A percentile compares a stretch with the other conserved stretches of the same genome.
phyloP scores from a whole-genome alignment of 169 alveolate genomes.

The Babesia sp. region DNA sequence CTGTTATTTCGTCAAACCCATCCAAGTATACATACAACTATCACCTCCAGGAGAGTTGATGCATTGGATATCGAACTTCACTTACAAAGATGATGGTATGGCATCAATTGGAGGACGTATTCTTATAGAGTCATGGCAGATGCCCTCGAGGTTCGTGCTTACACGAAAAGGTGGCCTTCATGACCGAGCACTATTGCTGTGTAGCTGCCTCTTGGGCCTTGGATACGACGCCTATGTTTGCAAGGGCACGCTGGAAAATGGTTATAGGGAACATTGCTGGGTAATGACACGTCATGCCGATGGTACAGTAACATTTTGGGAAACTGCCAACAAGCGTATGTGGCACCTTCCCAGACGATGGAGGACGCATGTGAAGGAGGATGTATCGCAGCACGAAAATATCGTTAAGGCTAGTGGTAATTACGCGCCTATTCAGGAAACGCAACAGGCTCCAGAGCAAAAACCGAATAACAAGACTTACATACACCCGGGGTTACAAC shows the following conservation, averaged over 20 bases:
- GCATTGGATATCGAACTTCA: conserved; percentile 69
- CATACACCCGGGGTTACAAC: neutral
- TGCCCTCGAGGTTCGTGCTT: conserved; percentile 48
- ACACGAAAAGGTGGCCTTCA: conserved; percentile 67
- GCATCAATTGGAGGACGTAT: conserved; percentile 17
- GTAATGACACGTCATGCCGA: conserved; percentile 67
- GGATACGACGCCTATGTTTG: conserved; percentile 66
- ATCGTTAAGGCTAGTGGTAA: neutral
- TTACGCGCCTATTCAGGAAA: conserved; percentile 2
- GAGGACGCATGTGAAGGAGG: neutral
- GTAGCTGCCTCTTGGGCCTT: conserved; percentile 63
- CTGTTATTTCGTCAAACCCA: conserved; percentile 47
- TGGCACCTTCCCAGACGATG: conserved; percentile 59
- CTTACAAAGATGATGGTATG: conserved; percentile 40
- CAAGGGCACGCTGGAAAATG: conserved; percentile 59
- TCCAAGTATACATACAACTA: conserved; percentile 48
- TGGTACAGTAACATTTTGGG: conserved; percentile 67
- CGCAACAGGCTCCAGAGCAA: neutral
- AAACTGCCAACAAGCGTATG: conserved; percentile 63
- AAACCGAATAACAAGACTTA: neutral
- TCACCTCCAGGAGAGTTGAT: conserved; percentile 57
- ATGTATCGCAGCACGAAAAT: neutral
- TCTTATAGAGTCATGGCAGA: conserved; percentile 51
- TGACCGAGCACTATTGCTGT: conserved; percentile 63
- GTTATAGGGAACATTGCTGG: conserved; percentile 59